phyloP scores from a whole-genome alignment of 495 filamentous ascomycete genomes.

The Podospora pseudopauciseta region DNA sequence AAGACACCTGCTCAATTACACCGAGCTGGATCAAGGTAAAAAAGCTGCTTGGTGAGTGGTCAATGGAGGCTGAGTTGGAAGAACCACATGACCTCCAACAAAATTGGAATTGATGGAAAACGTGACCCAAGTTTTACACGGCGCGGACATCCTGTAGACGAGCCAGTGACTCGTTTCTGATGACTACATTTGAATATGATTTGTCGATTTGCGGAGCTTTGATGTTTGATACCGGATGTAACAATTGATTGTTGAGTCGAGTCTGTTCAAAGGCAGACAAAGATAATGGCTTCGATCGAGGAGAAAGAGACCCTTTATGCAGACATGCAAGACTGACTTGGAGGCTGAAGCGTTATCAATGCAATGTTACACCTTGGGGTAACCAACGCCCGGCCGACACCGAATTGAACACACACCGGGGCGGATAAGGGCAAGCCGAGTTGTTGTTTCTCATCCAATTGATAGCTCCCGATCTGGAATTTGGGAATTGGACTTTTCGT shows the following conservation, averaged over 20 bases:
- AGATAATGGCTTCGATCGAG: not conserved
- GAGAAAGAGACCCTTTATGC: not conserved
- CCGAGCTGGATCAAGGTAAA: not conserved
- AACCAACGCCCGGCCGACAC: not conserved
- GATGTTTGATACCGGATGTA: not conserved
- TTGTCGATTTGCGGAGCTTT: not conserved
- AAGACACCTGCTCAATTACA: not conserved
- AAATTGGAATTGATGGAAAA: not conserved
- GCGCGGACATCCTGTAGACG: not conserved
- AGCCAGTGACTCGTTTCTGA: not conserved
- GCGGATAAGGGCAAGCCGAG: not conserved
- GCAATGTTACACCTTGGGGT: not conserved
- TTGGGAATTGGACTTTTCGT: not conserved
- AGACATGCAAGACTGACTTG: not conserved
- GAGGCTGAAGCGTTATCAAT: not conserved
- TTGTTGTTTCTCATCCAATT: not conserved
- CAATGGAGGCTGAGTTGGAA: not conserved
- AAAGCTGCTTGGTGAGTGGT: not conserved
- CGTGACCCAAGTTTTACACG: not conserved
- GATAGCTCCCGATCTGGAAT: not conserved
- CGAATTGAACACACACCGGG: not conserved
- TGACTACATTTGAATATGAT: not conserved
- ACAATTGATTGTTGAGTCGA: not conserved
- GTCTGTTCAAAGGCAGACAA: not conserved
- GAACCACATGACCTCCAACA: not conserved